Base-by-base conservation (phyloP, 148 eudicot genomes). In the Gaultheria prostrata region DNA sequence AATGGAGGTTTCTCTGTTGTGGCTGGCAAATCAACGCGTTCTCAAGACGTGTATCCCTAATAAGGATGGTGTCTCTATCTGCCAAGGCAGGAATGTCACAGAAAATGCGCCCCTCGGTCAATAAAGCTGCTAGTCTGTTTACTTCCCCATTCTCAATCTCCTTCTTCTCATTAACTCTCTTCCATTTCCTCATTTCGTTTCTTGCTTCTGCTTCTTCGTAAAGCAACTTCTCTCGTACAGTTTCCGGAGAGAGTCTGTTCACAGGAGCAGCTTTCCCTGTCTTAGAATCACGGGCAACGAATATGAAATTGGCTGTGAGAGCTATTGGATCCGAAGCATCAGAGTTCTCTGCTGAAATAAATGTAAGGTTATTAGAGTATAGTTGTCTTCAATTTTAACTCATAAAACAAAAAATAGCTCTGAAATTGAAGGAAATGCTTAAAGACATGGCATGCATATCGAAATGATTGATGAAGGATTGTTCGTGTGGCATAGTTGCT, bases 1-100 rank as follows among this genome's bases (percentile, higher is more conserved):
- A 98, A 83, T 97, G 99, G 65, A 94, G 91, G 84, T 97, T 97
- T 90, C 99, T 91, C 82, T 97, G 98, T 79, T 97, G 98, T 77
- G 99, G 99, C 82, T 97, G 98, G 87, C 98, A 97, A 79, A 97
- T 95, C 87, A 97, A 83, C 39, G 98, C 93, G 88, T 97, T 97
- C 77, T 95, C 97, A 63, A 92, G 92, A 24, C 94, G 92, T 3
- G 99, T 97, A 85, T 97, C 97, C 80, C 91, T 90, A 56, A 97
- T 88, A 84, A 97, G 97, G 84, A 97, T 97, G 92, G 96, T 93
- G 85, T 97, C 89, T 88, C 99, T 90, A 88, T 97, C 95, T 30
- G 99, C 98, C 87, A 97, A 90, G 14, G 99, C 99, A 28, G 99
- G 99, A 98, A 97, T 97, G 88, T 97, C 98, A 88, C 95, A 92